A percentile compares a stretch with the other conserved stretches of the same genome.
Conservation (phyloP, 2,329 filamentous ascomycete species). For the Trichoderma sp. region DNA sequence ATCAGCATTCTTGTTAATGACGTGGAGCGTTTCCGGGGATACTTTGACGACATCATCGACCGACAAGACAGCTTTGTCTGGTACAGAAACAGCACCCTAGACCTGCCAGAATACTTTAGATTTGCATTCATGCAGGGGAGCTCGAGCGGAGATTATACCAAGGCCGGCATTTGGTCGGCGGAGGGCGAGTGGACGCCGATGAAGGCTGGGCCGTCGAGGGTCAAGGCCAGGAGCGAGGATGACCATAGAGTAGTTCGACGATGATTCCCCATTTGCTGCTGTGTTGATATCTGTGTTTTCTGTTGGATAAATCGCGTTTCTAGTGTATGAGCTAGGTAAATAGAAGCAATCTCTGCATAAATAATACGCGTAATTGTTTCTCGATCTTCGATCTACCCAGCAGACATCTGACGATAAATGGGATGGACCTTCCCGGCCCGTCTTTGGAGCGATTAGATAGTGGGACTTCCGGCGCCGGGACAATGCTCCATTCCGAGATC, state of each 20-base stretch:
- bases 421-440: neutral
- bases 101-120: conserved; percentile 71
- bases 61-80: conserved; percentile 58
- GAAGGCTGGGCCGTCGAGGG: conserved; percentile 61
- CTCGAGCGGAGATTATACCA: conserved; percentile 70
- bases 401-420: neutral
- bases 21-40: conserved; percentile 77
- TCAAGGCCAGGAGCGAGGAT: conserved; percentile 40
- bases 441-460: neutral
- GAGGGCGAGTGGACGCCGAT: conserved; percentile 70
- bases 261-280: conserved; percentile 25
- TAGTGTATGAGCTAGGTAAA: neutral
- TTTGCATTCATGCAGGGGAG: conserved; percentile 75
- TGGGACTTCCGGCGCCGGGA: conserved; percentile 24
- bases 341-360: conserved; percentile 18
- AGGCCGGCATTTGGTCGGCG: conserved; percentile 70
- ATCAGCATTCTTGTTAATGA: conserved; percentile 84
- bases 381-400: neutral
- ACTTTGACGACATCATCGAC: conserved; percentile 61
- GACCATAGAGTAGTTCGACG: conserved; percentile 32
- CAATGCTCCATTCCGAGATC: conserved; percentile 18
- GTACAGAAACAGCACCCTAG: conserved; percentile 52
- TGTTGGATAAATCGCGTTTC: conserved; percentile 2
- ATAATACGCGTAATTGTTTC: neutral
- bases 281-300: neutral